Base-by-base conservation (phyloP, 768 basidiomycete genomes). In the Trametes cinnabarina region DNA sequence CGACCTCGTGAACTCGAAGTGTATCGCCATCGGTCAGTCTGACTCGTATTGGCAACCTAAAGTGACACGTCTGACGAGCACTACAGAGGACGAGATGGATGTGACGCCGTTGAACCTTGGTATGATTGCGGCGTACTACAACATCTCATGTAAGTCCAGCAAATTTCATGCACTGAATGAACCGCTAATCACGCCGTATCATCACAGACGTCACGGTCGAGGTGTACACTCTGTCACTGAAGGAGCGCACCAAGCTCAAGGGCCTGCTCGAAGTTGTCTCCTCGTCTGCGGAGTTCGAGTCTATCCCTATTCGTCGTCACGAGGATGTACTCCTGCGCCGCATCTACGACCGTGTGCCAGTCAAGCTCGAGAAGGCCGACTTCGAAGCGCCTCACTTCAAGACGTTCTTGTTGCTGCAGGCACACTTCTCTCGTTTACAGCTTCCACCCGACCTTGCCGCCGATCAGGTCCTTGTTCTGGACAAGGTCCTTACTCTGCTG, bases 331-430 rank as follows among this genome's bases (percentile, higher is more conserved):
- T 96, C 3, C 82, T 97, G 9, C 86, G 88, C 41, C 86, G 93
- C 9, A 92, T 97, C 60, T 98, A 98, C 70, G 94, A 98, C 68
- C 92, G 95, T 20, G 89, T 96, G 1, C 96, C 96, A 1, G 96
- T 98, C 77, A 98, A 98, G 75, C 81, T 98, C 40, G 87, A 91
- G 47, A 70, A 66, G 11, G 79, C 77, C 58, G 90, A 98, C 73
- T 98, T 93, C 73, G 92, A 94, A 67, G 89, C 91, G 15, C 97
- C 96, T 0, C 88, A 96, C 69, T 98, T 98, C 88, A 98, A 99
- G 77, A 94, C 95, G 0, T 97, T 96, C 87, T 80, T 98, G 28
- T 84, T 98, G 1, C 80, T 99, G 1, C 95, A 99, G 69, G 94
- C 95, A 0, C 96, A 98, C 76, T 99, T 98, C 76, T 93, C 92